Evolutionary conservation across 768 basidiomycete species (phyloP).

Genomic region (Boletellus emodensis): DNA sequence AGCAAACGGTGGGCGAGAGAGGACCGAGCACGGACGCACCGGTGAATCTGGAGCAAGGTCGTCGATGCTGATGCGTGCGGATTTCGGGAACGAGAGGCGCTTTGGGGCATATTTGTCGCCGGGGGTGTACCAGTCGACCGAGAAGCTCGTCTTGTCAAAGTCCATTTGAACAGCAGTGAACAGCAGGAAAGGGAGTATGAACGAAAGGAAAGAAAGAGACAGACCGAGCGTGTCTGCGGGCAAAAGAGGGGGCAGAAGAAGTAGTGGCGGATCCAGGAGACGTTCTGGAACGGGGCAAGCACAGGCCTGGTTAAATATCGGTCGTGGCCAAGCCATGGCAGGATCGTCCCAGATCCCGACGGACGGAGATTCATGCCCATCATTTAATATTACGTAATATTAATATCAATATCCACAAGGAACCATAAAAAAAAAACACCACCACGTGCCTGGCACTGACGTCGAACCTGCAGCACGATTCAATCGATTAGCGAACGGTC

Average conservation of each 20-base stretch:
- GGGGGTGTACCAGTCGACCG: conserved; percentile 30
- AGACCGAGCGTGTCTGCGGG: conserved; percentile 4
- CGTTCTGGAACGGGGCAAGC: too few relatives aligned
- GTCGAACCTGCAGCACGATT: too few relatives aligned
- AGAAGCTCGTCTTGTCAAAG: conserved; percentile 30
- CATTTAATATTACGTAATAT: too few relatives aligned
- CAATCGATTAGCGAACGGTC: too few relatives aligned
- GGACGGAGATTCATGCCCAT: too few relatives aligned
- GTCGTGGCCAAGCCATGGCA: too few relatives aligned
- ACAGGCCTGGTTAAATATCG: too few relatives aligned
- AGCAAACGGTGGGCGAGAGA: background rate
- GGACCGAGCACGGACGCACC: conserved; percentile 10
- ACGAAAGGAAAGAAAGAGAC: conserved; percentile 5
- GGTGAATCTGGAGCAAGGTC: conserved; percentile 28
- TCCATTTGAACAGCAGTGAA: conserved; percentile 26
- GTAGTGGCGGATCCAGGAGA: background rate
- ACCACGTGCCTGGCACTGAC: too few relatives aligned
- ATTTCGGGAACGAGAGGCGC: conserved; percentile 33
- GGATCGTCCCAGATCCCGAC: too few relatives aligned
- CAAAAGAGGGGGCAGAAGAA: background rate
- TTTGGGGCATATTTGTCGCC: conserved; percentile 24
- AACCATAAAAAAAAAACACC: too few relatives aligned
- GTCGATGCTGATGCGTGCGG: conserved; percentile 30
- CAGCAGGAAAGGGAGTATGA: background rate
- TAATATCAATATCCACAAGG: too few relatives aligned